Evolutionary conservation across 148 eudicot genomes (phyloP).

Genomic region (Simmondsia chinensis): DNA sequence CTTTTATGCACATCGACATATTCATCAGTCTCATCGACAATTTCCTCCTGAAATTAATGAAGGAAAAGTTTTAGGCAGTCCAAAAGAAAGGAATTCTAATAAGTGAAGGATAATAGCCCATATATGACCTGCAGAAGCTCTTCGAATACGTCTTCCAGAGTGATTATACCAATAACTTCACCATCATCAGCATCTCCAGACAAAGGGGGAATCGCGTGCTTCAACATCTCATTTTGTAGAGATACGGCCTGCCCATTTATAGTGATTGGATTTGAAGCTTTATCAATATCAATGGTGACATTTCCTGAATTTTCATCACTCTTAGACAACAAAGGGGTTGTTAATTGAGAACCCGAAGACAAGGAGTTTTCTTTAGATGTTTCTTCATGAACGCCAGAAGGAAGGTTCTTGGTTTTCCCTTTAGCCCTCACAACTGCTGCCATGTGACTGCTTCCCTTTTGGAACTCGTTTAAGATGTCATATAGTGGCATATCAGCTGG

Average conservation of each 20-base stretch:
- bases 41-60: constrained; percentile 15
- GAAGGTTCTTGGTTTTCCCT: constrained; percentile 22
- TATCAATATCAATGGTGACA: constrained; percentile 30
- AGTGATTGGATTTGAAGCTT: constrained; percentile 11
- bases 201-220: constrained; percentile 8
- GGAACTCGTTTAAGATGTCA: constrained; percentile 89
- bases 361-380: constrained; percentile 13
- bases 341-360: constrained; percentile 27
- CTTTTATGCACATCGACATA: constrained; percentile 13
- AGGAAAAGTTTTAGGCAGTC: too few relatives aligned
- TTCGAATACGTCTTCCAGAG: constrained; percentile 93
- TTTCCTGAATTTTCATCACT: constrained; percentile 18
- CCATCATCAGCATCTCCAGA: constrained; percentile 58
- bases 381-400: constrained; percentile 14
- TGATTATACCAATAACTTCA: constrained; percentile 84
- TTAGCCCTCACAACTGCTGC: constrained; percentile 77
- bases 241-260: constrained; percentile 10
- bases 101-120: too few relatives aligned
- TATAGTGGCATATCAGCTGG: constrained; percentile 56
- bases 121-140: constrained; percentile 78
- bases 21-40: constrained; percentile 17
- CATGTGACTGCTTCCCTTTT: constrained; percentile 93
- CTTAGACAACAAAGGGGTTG: constrained; percentile 49
- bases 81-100: too few relatives aligned
- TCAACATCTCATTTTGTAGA: constrained; percentile 10